Conservation (phyloP, 164 flowering plant species). For the Cinnamomum micranthum region DNA sequence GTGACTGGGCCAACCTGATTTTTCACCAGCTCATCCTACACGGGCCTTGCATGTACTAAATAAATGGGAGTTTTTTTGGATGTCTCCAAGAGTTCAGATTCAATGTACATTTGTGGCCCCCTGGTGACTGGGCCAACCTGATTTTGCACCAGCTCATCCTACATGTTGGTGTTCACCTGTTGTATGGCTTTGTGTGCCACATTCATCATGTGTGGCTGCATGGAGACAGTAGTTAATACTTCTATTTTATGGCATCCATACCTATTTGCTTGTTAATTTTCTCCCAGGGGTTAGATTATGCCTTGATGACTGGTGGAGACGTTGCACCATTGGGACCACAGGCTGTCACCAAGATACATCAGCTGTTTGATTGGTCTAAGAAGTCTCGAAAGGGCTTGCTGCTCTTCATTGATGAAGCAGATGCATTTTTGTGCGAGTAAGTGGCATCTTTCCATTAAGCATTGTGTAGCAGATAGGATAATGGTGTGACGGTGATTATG, state of each 20-base stretch:
- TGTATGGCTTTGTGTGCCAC: not conserved
- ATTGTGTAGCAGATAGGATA: no score
- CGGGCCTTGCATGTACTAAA: not conserved
- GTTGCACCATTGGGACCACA: constrained; percentile 96
- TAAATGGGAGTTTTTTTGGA: not conserved
- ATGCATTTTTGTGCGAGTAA: constrained; percentile 99
- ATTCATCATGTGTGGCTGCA: not conserved
- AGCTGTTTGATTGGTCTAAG: constrained; percentile 94
- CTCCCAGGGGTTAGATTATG: constrained; percentile 90
- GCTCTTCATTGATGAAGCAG: constrained; percentile 98
- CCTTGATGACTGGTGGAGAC: constrained; percentile 99
- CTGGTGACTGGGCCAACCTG: not conserved
- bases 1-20: not conserved
- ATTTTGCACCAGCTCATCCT: not conserved
- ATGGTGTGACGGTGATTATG: no score
- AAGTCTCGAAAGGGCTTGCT: constrained; percentile 78
- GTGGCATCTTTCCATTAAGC: constrained; percentile 18
- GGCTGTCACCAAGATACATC: constrained; percentile 98
- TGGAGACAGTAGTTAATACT: not conserved
- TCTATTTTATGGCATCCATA: not conserved
- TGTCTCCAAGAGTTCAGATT: not conserved
- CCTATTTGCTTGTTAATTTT: not conserved
- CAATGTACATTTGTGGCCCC: not conserved
- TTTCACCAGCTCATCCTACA: not conserved
- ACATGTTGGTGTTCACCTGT: not conserved